Evolutionary conservation across 495 filamentous ascomycete genomes (phyloP).

Genomic region (Annulohypoxylon moriforme): DNA sequence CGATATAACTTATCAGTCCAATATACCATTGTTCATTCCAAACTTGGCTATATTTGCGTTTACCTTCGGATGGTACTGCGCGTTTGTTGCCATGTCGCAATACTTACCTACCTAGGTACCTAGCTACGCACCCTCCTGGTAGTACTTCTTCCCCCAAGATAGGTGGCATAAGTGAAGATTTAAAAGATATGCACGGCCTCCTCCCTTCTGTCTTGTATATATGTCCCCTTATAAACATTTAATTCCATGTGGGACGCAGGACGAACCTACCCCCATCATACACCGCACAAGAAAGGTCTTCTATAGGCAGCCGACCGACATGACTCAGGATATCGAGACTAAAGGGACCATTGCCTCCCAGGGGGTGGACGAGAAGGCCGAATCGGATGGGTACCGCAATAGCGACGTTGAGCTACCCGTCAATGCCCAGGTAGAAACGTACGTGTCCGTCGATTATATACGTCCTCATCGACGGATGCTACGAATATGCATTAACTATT

Average conservation of each 20-base stretch:
- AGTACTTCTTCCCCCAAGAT: background rate
- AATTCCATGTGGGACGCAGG: background rate
- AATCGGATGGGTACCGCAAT: constrained; percentile 9
- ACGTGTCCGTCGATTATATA: background rate
- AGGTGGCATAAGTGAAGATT: background rate
- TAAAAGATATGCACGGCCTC: background rate
- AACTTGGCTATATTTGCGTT: background rate
- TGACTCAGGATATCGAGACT: constrained; percentile 18
- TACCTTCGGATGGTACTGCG: background rate
- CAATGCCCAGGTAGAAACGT: constrained; percentile 31
- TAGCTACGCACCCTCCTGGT: background rate
- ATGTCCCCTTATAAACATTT: background rate
- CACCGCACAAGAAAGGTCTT: too few relatives aligned
- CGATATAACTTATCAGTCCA: background rate
- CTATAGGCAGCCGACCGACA: background rate
- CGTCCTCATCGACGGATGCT: background rate
- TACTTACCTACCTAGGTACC: background rate
- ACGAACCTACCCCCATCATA: background rate
- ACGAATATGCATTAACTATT: background rate
- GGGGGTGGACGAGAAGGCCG: constrained; percentile 21
- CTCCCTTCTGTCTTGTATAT: background rate
- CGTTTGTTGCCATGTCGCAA: background rate
- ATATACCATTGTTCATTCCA: background rate
- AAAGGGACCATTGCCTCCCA: constrained; percentile 19
- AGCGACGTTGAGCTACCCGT: constrained; percentile 28